Base-by-base conservation (phyloP, 2,329 filamentous ascomycete species). In the Fusarium veterinarium region DNA sequence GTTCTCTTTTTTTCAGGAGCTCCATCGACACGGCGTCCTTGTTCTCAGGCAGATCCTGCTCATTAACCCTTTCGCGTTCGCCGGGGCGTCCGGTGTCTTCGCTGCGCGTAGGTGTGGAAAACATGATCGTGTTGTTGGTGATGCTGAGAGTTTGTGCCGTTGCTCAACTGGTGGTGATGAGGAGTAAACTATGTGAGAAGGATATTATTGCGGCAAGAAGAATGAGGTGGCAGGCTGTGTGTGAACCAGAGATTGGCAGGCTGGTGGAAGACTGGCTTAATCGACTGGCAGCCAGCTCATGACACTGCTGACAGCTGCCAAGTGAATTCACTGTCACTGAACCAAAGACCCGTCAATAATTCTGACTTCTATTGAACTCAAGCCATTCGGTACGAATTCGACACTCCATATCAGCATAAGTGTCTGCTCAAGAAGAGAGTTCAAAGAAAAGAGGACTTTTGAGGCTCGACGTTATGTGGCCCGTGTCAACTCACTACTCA, bases 361-460 rank as follows among this genome's bases (percentile, higher is more conserved):
- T 20, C 12, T 20, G n/a, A 14, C 20, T 11, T 20, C 4, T 20
- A 8, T 41, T n/a, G 13, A 31, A 5, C 3, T 5, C 8, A 17
- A 20, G 5, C 6, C 12, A 14, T 8, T 1, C 5, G 3, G 3
- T 33, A 6, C 6, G 3, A 33, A 5, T n/a, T 38, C 5, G 20
- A 13, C 3, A 11, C 0, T 11, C 19, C 19, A 17, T 28, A 53
- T 53, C 3, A 6, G 19, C 3, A 35, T 12, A 12, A 28, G 3
- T n/a, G 7, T 9, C 17, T n/a, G 23, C 9, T 17, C 40, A 9
- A 12, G 9, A 2, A 13, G 16, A 5, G 7, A 5, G 14, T n/a
- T n/a, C n/a, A n/a, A 9, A 12, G 9, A 2, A 13, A 23, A 5
- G 7, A 5, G 14, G 4, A 5, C 49, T 14, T 25, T 20, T 6